A percentile compares a stretch with the other conserved stretches of the same genome.
phyloP scores from a whole-genome alignment of 805 yeast genomes.

The Tetrapisispora iriomotensis region DNA sequence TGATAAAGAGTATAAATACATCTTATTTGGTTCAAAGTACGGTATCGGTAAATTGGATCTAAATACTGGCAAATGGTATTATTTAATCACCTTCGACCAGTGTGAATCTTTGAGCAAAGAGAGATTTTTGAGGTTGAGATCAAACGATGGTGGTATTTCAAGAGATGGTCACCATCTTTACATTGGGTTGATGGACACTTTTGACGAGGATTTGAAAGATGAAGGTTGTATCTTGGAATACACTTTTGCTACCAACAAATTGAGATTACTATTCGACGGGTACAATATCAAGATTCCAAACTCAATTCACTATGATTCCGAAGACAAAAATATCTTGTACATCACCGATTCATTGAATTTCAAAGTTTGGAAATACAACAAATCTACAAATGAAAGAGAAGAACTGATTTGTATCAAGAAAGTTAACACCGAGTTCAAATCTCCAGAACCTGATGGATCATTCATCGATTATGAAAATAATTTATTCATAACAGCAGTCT shows the following conservation, averaged over 20 bases:
- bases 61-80: constrained; percentile 29
- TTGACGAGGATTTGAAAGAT: constrained; percentile 32
- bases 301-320: constrained; percentile 49
- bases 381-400: constrained; percentile 22
- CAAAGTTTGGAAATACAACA: constrained; percentile 40
- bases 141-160: constrained; percentile 79
- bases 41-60: constrained; percentile 56
- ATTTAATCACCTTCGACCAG: constrained; percentile 29
- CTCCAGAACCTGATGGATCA: constrained; percentile 77
- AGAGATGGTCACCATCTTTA: constrained; percentile 60
- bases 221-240: constrained; percentile 46
- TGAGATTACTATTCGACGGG: constrained; percentile 27
- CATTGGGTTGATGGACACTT: constrained; percentile 72
- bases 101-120: constrained; percentile 26
- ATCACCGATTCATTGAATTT: constrained; percentile 45
- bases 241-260: constrained; percentile 25
- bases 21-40: constrained; percentile 51
- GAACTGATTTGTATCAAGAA: constrained; percentile 31
- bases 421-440: constrained; percentile 12
- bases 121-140: constrained; percentile 35
- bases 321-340: constrained; percentile 33
- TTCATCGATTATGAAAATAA: constrained; percentile 42
- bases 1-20: constrained; percentile 35
- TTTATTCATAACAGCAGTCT: constrained; percentile 56
- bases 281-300: constrained; percentile 48